Base-by-base conservation (phyloP, 2,329 filamentous ascomycete genomes). In the Aspergillus thermomutatus region DNA sequence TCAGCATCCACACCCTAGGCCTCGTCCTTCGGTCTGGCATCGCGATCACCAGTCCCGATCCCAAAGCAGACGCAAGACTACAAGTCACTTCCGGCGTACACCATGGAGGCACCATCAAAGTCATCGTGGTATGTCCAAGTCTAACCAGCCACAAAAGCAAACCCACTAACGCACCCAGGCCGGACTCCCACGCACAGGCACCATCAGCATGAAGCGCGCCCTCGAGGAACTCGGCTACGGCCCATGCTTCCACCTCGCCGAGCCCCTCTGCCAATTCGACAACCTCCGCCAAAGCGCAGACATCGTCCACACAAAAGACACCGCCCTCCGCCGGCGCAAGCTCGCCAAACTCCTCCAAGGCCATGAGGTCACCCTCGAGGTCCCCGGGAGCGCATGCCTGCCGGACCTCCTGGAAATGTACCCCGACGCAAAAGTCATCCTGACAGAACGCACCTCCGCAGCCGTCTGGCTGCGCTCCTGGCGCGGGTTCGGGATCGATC, bases 131-230 rank as follows among this genome's bases (percentile, higher is more conserved):
- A 49, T n/a, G 58, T 55, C 11, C 40, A 50, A 10, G 58, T 55
- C 11, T 47, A 50, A 10, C 8, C 11, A n/a, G 28, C 23, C 21
- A 28, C 27, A 50, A 34, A 37, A 49, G 14, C 17, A 43, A 43
- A 34, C 5, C 14, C 3, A 34, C 52, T 55, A 37, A 54, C 28
- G 9, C 10, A 53, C 41, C n/a, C 47, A 62, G 58, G 60, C 58
- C n/a, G 61, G 61, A 17, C 52, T 62, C 31, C 61, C 61, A 14
- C 58, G 61, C 19, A 63, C 61, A 1, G 58, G 61, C 47, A 64
- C 61, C 27, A 57, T 63, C 48, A 57, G 55, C 53, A 63, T 64
- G 51, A 58, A 60, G 50, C 41, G 52, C 23, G 61, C 61, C 47
- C 53, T 61, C 27, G 58, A 59, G 47, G 54, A 58, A 52, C 58